Evolutionary conservation across 2,329 filamentous ascomycete genomes (phyloP).

Genomic region (Talaromyces verruculosus): DNA sequence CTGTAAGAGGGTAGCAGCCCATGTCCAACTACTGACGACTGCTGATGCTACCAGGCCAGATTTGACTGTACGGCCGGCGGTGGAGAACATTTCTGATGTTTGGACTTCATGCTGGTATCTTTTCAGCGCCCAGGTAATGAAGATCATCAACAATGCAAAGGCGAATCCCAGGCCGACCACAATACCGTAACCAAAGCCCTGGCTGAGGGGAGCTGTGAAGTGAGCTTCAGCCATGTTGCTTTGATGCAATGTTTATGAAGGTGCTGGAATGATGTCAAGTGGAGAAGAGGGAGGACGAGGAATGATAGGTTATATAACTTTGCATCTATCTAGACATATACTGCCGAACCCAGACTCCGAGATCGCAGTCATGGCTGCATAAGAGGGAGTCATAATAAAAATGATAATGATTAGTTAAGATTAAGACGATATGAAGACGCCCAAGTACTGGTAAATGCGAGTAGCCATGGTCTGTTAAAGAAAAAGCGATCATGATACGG

Average conservation of each 20-base stretch:
- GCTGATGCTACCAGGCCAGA: conserved; percentile 83
- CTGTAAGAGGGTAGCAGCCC: conserved; percentile 81
- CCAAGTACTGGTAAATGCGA: neutral
- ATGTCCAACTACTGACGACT: conserved; percentile 92
- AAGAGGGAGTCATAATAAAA: neutral
- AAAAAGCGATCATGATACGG: conserved; percentile 1
- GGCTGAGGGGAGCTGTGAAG: conserved; percentile 40
- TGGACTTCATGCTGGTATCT: conserved; percentile 71
- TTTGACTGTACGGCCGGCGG: conserved; percentile 83
- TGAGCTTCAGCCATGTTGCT: conserved; percentile 11
- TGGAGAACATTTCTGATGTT: conserved; percentile 90
- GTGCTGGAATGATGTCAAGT: neutral
- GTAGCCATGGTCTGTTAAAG: conserved; percentile 1
- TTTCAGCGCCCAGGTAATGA: conserved; percentile 69
- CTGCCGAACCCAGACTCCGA: conserved; percentile 17
- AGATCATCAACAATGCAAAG: conserved; percentile 74
- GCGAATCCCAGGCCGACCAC: conserved; percentile 71
- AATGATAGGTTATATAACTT: neutral
- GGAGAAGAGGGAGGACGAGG: too few relatives aligned
- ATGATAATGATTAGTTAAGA: neutral
- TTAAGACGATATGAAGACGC: neutral
- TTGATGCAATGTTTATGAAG: neutral
- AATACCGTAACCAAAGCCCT: conserved; percentile 75
- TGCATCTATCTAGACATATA: neutral
- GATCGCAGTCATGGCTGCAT: conserved; percentile 17